phyloP scores from a whole-genome alignment of 345 rosid species.

The Angophora floribunda region DNA sequence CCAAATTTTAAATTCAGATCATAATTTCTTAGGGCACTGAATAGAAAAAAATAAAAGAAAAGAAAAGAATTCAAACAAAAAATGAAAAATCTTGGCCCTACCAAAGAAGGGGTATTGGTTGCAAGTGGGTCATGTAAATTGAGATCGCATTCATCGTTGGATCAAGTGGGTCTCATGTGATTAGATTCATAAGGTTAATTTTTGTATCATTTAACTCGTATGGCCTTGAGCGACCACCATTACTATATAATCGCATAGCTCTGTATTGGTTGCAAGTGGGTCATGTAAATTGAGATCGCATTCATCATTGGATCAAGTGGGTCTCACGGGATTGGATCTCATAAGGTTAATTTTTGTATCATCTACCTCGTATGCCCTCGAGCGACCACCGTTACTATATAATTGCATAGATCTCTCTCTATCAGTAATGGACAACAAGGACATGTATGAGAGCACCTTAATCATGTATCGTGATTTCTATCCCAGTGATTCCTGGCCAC shows the following conservation, averaged over 20 bases:
- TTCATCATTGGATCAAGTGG: too few relatives aligned
- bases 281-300: too few relatives aligned
- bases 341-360: too few relatives aligned
- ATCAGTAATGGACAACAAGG: neutral
- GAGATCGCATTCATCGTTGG: neutral
- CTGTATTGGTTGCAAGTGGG: too few relatives aligned
- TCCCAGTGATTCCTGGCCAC: neutral
- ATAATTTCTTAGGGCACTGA: too few relatives aligned
- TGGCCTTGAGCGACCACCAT: neutral
- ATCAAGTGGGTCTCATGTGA: neutral
- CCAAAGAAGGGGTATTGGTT: accelerated
- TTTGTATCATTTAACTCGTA: neutral
- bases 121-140: neutral
- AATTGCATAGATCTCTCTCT: neutral
- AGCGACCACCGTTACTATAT: neutral
- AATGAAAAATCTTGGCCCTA: too few relatives aligned
- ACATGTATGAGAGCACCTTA: neutral
- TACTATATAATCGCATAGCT: neutral
- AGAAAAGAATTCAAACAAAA: neutral
- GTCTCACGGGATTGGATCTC: too few relatives aligned
- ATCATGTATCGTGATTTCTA: neutral
- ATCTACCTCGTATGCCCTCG: neutral
- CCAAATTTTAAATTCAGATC: too few relatives aligned
- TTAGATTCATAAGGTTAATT: neutral
- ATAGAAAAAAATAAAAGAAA: too few relatives aligned